Evolutionary conservation across 345 rosid genomes (phyloP), one percentile per base, ranked within the genome.

Genomic region (Salix udensis): DNA sequence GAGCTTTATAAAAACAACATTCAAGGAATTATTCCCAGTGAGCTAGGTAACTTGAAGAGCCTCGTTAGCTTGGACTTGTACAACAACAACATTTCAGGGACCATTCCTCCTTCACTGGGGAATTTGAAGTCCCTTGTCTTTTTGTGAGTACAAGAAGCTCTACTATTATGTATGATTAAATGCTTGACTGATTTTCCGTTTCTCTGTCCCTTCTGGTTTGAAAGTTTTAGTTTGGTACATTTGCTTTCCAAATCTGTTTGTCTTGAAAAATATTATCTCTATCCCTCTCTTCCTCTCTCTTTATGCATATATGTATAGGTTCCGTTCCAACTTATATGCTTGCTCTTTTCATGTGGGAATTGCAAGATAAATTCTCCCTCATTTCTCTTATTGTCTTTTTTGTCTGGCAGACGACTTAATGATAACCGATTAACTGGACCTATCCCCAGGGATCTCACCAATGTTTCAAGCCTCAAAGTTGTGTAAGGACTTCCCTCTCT

Each of bases 21-120:
- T 55, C 86, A 90, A 70, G 98, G 98, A 79, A 86, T 86, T 61
- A 88, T 93, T 78, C 97, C 98, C 50, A 18, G 80, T 15, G 97
- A 93, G 86, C 89, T 95, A 37, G 97, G 94, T 70, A 91, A 87
- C 83, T 84, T 95, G 86, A 93, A 89, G 91, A 88, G 84, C 52
- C 99, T 96, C 67, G 87, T 96, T 80, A 96, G 99, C 90, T 86
- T 96, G 93, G 99, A 96, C 85, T 83, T 96, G 65, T 96, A 96
- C 82, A 89, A 85, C 88, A 96, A 96, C 91, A 91, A 93, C 78
- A 90, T 96, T 71, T 86, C 94, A 0, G 99, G 99, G 74, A 80
- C 76, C 42, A 79, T 96, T 75, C 99, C 99, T 73, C 80, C 85
- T 23, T 88, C 96, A 24, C 73, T 96, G 70, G 97, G 96, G 71